phyloP scores from a whole-genome alignment of 257 asterid species.

The Rehmannia glutinosa region DNA sequence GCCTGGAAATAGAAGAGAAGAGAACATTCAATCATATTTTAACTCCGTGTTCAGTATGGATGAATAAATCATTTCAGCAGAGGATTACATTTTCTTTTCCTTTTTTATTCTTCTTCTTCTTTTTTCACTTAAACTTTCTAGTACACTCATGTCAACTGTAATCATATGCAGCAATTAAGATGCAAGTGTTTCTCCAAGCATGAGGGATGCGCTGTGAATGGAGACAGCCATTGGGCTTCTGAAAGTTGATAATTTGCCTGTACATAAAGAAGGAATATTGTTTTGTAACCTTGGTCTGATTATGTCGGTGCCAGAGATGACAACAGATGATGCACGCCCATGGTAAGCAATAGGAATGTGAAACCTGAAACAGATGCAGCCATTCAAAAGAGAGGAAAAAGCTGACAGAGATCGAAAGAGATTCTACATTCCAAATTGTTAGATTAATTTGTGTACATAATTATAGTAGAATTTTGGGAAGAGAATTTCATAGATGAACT shows the following conservation, averaged over 20 bases:
- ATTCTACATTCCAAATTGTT: too few relatives aligned
- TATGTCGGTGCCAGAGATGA: constrained; percentile 87
- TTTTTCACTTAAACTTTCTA: background rate
- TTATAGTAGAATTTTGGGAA: too few relatives aligned
- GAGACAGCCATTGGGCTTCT: background rate
- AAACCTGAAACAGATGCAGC: constrained; percentile 55
- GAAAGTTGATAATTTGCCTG: background rate
- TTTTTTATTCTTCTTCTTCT: background rate
- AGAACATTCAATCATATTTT: background rate
- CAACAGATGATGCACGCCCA: constrained; percentile 96
- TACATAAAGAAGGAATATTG: constrained; percentile 7
- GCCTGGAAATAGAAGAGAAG: background rate
- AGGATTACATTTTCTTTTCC: background rate
- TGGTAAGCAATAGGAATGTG: constrained; percentile 96
- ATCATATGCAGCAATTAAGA: constrained; percentile 5
- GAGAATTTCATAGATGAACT: too few relatives aligned
- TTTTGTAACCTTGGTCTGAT: constrained; percentile 80
- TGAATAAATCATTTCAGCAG: background rate
- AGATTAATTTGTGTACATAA: too few relatives aligned
- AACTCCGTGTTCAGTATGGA: background rate
- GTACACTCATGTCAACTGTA: background rate
- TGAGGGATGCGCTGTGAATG: background rate
- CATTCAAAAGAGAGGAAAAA: background rate
- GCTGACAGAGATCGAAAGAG: background rate
- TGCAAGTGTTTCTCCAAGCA: background rate